Evolutionary conservation across 306 rosid genomes (phyloP), one percentile per base, ranked within the genome.

Genomic region (Prunus armeniaca): DNA sequence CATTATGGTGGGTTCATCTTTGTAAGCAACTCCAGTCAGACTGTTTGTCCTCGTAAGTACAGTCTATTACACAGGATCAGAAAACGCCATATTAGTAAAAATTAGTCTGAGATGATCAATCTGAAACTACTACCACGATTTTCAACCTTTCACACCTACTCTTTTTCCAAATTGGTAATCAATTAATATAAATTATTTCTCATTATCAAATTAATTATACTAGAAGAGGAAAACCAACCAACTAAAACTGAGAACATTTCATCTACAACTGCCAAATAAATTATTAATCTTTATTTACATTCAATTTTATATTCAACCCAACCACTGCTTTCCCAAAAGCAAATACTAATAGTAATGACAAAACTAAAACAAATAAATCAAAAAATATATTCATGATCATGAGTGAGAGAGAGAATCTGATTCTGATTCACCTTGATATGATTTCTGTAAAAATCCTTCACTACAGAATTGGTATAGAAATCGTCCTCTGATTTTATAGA

Each of bases 1-100:
- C 97, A 95, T 91, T 73, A 95, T 91, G 12, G 98, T 85, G 49
- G 97, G 89, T 22, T 95, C 98, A 54, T 92, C 98, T 71, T 88
- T 95, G 87, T 95, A 95, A 68, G 83, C 85, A 63, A 89, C 86
- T 70, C 99, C 98, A 15, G 73, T 92, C 20, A 95, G 2, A 61
- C 83, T 91, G 79, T 92, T 95, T 28, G 52, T 90, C 76, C 99
- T 89, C 45, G 96, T 92, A 19, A 95, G 89, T 17, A 92, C 84
- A 25, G 76, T 78, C 97, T 95, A 61, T 61, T 51, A 54, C 67
- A 73, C 52, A 84, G 18, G 0, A 32, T 30, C 47, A 43, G 30
- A 63, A n/a, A 52, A 69, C 24, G 8, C 9, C 9, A 6, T 10
- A 24, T 56, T 8, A 49, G n/a, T 10, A 47, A 2, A 47, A 11